Conservation (phyloP, 225 moss, liverwort and hornwort genomes). For the Takakia lepidozioides region DNA sequence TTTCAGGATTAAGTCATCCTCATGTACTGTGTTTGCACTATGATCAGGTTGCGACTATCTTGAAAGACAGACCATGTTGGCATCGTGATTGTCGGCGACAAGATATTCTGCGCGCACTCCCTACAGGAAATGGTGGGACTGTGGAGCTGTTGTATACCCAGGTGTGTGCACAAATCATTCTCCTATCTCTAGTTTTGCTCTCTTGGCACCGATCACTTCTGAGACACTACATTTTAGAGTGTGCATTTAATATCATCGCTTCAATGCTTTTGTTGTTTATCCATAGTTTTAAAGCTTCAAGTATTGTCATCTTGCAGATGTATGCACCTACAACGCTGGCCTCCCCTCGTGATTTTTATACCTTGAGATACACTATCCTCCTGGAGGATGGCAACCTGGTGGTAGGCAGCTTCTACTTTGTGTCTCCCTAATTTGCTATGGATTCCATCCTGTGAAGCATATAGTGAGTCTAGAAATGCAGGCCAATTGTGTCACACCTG, state of each 20-base stretch:
- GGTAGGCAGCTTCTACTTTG: conserved; percentile 50
- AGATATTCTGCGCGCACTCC: conserved; percentile 88
- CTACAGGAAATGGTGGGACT: conserved; percentile 91
- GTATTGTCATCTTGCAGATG: conserved; percentile 83
- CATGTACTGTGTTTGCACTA: too few species aligned
- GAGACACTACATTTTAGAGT: conserved; percentile 1
- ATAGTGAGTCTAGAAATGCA: too few species aligned
- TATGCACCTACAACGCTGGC: conserved; percentile 95
- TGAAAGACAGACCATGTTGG: conserved; percentile 98
- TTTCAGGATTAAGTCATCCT: too few species aligned
- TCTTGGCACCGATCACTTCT: too few species aligned
- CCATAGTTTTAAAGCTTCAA: conserved; percentile 2
- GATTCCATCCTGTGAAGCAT: neutral
- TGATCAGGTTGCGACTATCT: conserved; percentile 61
- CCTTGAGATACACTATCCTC: conserved; percentile 87
- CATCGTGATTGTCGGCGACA: conserved; percentile 91
- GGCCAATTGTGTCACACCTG: too few species aligned
- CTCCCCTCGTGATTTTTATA: conserved; percentile 92
- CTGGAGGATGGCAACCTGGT: conserved; percentile 93
- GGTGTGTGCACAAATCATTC: conserved; percentile 19
- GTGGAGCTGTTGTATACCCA: conserved; percentile 94
- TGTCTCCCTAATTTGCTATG: too few species aligned
- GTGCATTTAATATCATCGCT: conserved; percentile 1
- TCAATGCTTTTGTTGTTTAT: too few species aligned
- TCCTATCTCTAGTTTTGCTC: too few species aligned